Base-by-base conservation (phyloP, 2,329 filamentous ascomycete species). In the Alternaria alternata region DNA sequence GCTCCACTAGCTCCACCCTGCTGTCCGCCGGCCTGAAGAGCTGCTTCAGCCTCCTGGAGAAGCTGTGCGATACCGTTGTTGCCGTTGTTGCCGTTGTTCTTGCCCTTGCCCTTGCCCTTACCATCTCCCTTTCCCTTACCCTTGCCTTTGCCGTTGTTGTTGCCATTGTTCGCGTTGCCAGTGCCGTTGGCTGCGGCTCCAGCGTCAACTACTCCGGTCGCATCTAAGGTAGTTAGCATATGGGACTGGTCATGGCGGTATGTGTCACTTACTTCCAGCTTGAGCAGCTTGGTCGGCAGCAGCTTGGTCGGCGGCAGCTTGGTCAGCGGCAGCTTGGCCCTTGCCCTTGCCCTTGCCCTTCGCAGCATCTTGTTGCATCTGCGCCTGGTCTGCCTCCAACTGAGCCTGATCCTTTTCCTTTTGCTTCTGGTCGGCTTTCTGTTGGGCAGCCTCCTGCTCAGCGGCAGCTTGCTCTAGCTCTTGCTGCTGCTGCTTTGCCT, bases 251-350 rank as follows among this genome's bases (percentile, higher is more conserved):
- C 4, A 44, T 14, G 18, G n/a, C 11, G 28, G 14, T 22, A 12
- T 7, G 41, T 41, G 20, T 30, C 8, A 62, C 62, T 55, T 60
- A 65, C 66, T 63, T 49, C 54, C 60, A 47, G 54, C 64, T 56
- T 61, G 49, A 38, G 57, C 58, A 26, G 59, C 63, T 47, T 56
- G 24, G n/a, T 16, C 49, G 6, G 41, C 49, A 22, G 42, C 55
- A 42, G 24, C 42, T 20, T 44, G 34, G 34, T 41, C 34, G n/a
- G 48, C 55, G 7, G 41, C 54, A 53, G 22, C 41, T 26, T 44
- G 34, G 34, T 42, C 34, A n/a, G 48, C 55, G 9, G 41, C 55
- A 53, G 22, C 41, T 28, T 44, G 34, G 22, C 22, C 22, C 22
- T 24, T 24, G 36, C 32, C 36, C 54, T 28, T 51, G 18, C 30